phyloP scores from a whole-genome alignment of 176 grass and related monocot genomes.

The Sorghum bicolor region Sorghum_bicolor_NCBIv3 NC_012878.2:6336501-6337000 shows the following conservation, averaged over 20 bases:
- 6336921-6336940: conserved; percentile 68
- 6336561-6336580: conserved; percentile 40
- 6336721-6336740: conserved; percentile 3
- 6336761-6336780: conserved; percentile 48
- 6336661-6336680: too few relatives aligned
- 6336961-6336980: conserved; percentile 81
- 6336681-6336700: not conserved
- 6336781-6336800: conserved; percentile 38
- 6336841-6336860: conserved; percentile 51
- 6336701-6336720: conserved; percentile 35
- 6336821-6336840: conserved; percentile 41
- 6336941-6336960: conserved; percentile 71
- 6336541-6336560: conserved; percentile 42
- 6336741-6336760: conserved; percentile 50
- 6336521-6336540: conserved; percentile 56
- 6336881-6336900: too few relatives aligned
- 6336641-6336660: not conserved
- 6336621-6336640: not conserved
- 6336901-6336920: conserved; percentile 34
- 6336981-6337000: conserved; percentile 78
- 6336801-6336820: conserved; percentile 50
- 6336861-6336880: not conserved
- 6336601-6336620: conserved; percentile 32
- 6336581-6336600: conserved; percentile 65
- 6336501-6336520: conserved; percentile 47